Evolutionary conservation across 2,329 filamentous ascomycete genomes (phyloP), one percentile per base, ranked within the genome.

Genomic region (Diaporthe citriasiana): DNA sequence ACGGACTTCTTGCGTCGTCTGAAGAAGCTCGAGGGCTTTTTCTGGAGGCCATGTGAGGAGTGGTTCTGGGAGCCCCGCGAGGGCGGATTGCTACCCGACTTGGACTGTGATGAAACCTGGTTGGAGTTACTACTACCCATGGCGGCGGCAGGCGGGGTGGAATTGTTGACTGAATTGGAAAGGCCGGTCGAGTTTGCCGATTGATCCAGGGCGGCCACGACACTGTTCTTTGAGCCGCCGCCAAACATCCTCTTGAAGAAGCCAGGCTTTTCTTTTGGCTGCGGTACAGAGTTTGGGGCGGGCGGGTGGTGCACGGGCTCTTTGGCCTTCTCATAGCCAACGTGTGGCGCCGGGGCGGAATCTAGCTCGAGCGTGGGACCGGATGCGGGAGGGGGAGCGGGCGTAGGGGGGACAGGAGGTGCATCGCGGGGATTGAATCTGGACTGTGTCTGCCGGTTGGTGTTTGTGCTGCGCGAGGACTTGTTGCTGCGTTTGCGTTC

Each of bases 221-320:
- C 38, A 76, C 82, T 87, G 65, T 84, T 89, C 80, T 89, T 93
- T 47, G 93, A 91, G 13, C 92, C 71, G 33, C 74, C 93, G 57
- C 93, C 94, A 85, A 98, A 98, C 51, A 98, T 94, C 76, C 96
- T 91, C 78, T 95, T 92, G 86, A 98, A 98, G 86, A 99, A 98
- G 27, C 97, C 95, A 12, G 90, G 94, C 73, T 92, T 91, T 79
- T 94, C 92, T 80, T 93, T 94, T 70, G 87, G 81, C 73, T 83
- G 83, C 78, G 85, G 77, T 42, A 59, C 60, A 80, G 85, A 76
- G 83, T 82, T 76, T 80, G 85, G 75, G 81, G 82, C 75, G 81
- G 72, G 50, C 33, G 82, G 87, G 78, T 82, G 87, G 78, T 82
- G 84, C 75, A 84, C 83, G 74, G 84, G 80, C 69, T 89, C 88